Conservation (phyloP, 2,329 filamentous ascomycete genomes). For the Ophiostoma sp. region DNA sequence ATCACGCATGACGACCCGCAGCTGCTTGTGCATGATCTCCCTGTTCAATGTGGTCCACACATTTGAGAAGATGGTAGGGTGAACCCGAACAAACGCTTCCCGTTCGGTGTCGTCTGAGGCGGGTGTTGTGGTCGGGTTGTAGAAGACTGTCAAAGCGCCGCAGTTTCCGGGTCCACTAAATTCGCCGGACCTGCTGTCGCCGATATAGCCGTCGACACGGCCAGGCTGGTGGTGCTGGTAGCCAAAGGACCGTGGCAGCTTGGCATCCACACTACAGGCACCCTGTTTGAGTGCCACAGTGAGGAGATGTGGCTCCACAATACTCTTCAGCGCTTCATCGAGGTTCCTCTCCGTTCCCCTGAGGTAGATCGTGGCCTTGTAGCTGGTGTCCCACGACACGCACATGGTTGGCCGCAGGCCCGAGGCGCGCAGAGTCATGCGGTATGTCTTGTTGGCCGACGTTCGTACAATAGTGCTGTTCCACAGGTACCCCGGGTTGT, state of each 20-base stretch:
- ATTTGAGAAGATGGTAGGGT: constrained; percentile 73
- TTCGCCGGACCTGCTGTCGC: background rate
- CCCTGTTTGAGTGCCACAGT: constrained; percentile 16
- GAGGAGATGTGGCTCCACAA: constrained; percentile 23
- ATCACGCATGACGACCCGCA: constrained; percentile 60
- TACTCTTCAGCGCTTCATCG: constrained; percentile 18
- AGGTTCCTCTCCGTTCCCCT: constrained; percentile 47
- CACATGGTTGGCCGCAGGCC: constrained; percentile 66
- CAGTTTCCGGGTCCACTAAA: constrained; percentile 25
- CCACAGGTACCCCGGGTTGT: constrained; percentile 75
- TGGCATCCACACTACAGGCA: constrained; percentile 22
- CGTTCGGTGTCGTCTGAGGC: constrained; percentile 9
- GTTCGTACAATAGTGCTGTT: constrained; percentile 79
- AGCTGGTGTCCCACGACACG: constrained; percentile 82
- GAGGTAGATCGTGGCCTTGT: constrained; percentile 78
- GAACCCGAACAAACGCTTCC: constrained; percentile 41
- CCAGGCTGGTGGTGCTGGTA: constrained; percentile 22
- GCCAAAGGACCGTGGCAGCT: constrained; percentile 25
- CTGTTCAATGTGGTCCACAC: constrained; percentile 59
- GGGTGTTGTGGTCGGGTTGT: constrained; percentile 15
- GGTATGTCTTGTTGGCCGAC: constrained; percentile 83
- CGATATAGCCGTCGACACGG: background rate
- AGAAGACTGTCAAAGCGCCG: constrained; percentile 23
- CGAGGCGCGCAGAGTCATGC: constrained; percentile 76
- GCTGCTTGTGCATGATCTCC: constrained; percentile 53